These are phyloP conservation scores for Cyberlindnera mississippiensis DNA, from an alignment of 805 yeast species.

Conservation along the genomic window DNA sequence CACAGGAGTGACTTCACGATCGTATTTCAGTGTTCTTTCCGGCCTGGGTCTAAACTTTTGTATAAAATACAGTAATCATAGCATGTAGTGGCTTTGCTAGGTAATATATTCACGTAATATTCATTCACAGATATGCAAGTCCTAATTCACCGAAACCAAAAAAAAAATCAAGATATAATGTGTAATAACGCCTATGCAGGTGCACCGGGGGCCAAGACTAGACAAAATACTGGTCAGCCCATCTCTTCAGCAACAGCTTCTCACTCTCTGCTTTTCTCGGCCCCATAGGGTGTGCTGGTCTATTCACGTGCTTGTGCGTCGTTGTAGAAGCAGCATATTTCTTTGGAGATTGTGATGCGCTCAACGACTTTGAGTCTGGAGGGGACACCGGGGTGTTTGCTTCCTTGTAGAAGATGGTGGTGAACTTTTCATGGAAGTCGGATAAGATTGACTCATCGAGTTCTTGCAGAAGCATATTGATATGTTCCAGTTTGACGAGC, in stretches of 20 bases:
- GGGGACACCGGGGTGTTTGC: neutral
- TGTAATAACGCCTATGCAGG: no score
- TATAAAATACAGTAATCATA: no score
- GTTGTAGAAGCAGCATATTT: neutral
- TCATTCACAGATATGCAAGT: no score
- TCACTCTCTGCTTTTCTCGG: slow-evolving; percentile 31
- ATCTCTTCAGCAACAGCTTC: slow-evolving; percentile 43
- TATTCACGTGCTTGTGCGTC: neutral
- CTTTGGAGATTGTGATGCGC: neutral
- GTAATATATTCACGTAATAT: no score
- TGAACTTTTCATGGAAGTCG: slow-evolving; percentile 4
- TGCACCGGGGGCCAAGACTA: neutral
- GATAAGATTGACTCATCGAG: slow-evolving; percentile 16
- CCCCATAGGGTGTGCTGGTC: slow-evolving; percentile 3
- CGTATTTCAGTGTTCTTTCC: no score
- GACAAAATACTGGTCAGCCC: slow-evolving; percentile 39
- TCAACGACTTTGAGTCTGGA: neutral
- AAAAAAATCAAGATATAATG: no score
- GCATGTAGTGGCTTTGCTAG: no score
- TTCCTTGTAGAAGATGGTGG: slow-evolving; percentile 5
- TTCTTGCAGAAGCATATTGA: slow-evolving; percentile 13
- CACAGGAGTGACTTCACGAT: no score
- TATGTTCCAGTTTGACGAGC: slow-evolving; percentile 16
- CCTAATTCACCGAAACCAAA: no score
- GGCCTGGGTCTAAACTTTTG: no score